Evolutionary conservation across 345 rosid genomes (phyloP).

Genomic region (Arabidopsis arenosa): DNA sequence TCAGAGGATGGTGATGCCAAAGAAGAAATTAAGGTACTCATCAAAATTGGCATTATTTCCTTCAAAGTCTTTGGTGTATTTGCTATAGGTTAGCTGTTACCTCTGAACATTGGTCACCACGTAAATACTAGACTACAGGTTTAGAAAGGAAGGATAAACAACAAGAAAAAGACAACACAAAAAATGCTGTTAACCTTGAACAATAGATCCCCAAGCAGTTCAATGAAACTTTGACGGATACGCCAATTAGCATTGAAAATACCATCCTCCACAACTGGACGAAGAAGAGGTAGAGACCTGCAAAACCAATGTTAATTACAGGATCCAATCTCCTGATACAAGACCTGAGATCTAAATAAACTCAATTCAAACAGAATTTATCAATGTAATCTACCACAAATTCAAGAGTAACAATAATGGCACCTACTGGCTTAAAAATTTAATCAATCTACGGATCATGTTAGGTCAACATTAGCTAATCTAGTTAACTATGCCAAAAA

Average conservation of each 20-base stretch:
- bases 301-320: constrained; percentile 10
- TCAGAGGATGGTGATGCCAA: constrained; percentile 97
- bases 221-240: constrained; percentile 98
- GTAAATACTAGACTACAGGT: constrained; percentile 10
- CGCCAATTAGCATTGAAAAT: constrained; percentile 98
- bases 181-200: constrained; percentile 66
- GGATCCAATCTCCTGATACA: constrained; percentile 1
- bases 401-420: neutral
- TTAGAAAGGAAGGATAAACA: constrained; percentile 14
- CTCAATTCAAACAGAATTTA: neutral
- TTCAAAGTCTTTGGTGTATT: constrained; percentile 96
- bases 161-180: constrained; percentile 6
- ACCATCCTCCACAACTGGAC: constrained; percentile 99
- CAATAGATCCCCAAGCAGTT: constrained; percentile 91
- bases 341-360: neutral
- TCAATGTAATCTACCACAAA: neutral
- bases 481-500: neutral
- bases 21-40: constrained; percentile 87
- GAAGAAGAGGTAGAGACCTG: constrained; percentile 96
- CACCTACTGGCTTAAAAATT: constrained; percentile 1
- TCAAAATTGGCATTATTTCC: constrained; percentile 97
- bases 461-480: constrained; percentile 10
- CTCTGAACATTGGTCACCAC: constrained; percentile 2
- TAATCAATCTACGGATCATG: constrained; percentile 9
- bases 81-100: constrained; percentile 47